These are phyloP conservation scores for Colletotrichum plurivorum DNA, from an alignment of 2,329 filamentous ascomycete genomes.

Conservation along the genomic window DNA sequence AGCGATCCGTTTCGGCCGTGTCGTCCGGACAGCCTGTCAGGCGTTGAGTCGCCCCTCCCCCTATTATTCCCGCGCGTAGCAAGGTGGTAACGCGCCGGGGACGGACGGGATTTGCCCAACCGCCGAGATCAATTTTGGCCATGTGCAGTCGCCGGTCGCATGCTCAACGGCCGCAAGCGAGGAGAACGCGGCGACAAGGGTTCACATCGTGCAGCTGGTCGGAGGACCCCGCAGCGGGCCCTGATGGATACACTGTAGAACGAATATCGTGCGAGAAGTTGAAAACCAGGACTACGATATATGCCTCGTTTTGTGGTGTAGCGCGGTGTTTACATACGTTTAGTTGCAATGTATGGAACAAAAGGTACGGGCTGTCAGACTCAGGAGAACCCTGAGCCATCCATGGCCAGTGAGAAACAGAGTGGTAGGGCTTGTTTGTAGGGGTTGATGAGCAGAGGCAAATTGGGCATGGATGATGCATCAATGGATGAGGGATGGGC, in stretches of 20 bases:
- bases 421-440: conserved; percentile 1
- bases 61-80: conserved; percentile 31
- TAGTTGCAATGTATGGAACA: too few species aligned
- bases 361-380: too few species aligned
- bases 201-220: background rate
- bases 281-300: too few species aligned
- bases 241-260: too few species aligned
- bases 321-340: too few species aligned
- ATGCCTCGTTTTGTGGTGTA: too few species aligned
- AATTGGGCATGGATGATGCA: conserved; percentile 7
- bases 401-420: background rate
- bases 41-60: conserved; percentile 14
- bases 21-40: conserved; percentile 30
- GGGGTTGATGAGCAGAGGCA: conserved; percentile 11
- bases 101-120: conserved; percentile 30
- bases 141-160: background rate
- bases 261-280: too few species aligned
- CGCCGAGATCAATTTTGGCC: conserved; percentile 20
- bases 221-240: too few species aligned
- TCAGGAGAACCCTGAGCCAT: too few species aligned
- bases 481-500: background rate
- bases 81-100: conserved; percentile 28
- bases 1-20: conserved; percentile 29
- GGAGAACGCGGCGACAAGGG: conserved; percentile 10
- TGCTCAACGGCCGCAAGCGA: background rate